These are phyloP conservation scores for Trypanosoma platydactyli DNA, from an alignment of 208 protist species.

Conservation along the genomic window DNA sequence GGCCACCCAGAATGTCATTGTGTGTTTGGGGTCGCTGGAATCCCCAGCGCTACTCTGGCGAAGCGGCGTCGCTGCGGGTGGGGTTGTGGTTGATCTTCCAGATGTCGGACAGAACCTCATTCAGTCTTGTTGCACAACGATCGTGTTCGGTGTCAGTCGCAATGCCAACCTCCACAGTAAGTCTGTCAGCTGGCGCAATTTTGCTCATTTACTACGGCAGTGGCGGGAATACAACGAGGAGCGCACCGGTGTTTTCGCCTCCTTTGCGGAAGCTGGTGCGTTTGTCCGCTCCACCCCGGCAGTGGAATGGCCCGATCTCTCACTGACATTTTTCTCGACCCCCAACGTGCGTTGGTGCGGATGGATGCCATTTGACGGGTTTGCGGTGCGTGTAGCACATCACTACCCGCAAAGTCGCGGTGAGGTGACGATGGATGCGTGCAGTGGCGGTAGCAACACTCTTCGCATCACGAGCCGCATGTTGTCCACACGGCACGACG, in stretches of 20 bases:
- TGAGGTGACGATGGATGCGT: slow-evolving; percentile 28
- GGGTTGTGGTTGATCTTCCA: slow-evolving; percentile 39
- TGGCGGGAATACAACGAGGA: slow-evolving; percentile 79
- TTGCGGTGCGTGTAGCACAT: slow-evolving; percentile 66
- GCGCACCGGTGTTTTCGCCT: slow-evolving; percentile 54
- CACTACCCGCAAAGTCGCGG: slow-evolving; percentile 71
- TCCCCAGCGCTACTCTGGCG: slow-evolving; percentile 58
- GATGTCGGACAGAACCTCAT: slow-evolving; percentile 69
- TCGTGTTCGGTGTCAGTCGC: slow-evolving; percentile 50
- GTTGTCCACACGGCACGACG: slow-evolving; percentile 50
- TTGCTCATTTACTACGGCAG: slow-evolving; percentile 49
- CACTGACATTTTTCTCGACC: slow-evolving; percentile 59
- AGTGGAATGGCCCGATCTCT: slow-evolving; percentile 42
- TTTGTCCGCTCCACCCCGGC: slow-evolving; percentile 52
- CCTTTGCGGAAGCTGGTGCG: slow-evolving; percentile 54
- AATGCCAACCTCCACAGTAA: slow-evolving; percentile 46
- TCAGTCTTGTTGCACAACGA: slow-evolving; percentile 38
- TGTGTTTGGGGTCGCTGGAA: slow-evolving; percentile 55
- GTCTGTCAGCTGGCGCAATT: slow-evolving; percentile 62
- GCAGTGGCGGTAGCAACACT: background rate
- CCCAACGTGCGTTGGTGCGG: slow-evolving; percentile 45
- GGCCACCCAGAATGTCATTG: slow-evolving; percentile 30
- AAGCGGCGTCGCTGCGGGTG: slow-evolving; percentile 53
- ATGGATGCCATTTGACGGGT: slow-evolving; percentile 43
- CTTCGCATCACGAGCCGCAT: slow-evolving; percentile 45